Conservation (phyloP, 805 yeast genomes). For the Kodamaea hsintzibuensis region DNA sequence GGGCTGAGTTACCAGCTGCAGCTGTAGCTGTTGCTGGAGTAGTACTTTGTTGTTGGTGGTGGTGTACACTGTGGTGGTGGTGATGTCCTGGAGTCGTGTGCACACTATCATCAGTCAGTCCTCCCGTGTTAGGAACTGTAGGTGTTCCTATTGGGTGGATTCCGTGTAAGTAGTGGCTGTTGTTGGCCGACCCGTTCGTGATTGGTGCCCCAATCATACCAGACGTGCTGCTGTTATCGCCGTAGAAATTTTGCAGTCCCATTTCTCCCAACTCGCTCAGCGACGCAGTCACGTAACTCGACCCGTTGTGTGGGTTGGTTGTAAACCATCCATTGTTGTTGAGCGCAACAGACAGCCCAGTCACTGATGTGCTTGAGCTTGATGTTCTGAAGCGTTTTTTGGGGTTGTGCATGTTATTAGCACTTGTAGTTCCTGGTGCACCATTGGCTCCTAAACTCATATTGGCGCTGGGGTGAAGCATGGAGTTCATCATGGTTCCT, state of each 20-base stretch:
- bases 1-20: not conserved
- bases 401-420: not conserved
- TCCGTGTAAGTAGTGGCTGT: constrained; percentile 2
- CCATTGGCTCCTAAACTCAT: not conserved
- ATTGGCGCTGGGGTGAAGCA: not conserved
- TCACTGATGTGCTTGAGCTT: constrained; percentile 8
- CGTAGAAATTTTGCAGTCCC: not conserved
- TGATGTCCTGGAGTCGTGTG: constrained; percentile 1
- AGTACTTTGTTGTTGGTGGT: not conserved
- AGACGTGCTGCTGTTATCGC: not conserved
- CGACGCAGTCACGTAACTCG: constrained; percentile 6
- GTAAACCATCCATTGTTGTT: constrained; percentile 1
- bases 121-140: not conserved
- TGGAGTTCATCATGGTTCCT: not conserved
- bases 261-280: constrained; percentile 6
- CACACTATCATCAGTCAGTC: constrained; percentile 1
- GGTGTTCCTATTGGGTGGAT: constrained; percentile 6
- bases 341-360: not conserved
- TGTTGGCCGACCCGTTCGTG: not conserved
- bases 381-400: constrained; percentile 13
- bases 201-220: not conserved
- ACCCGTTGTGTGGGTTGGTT: not conserved
- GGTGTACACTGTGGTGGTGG: not conserved
- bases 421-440: not conserved
- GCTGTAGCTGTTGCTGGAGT: constrained; percentile 1